Base-by-base conservation (phyloP, 805 yeast genomes). In the Ogataea paradorogensis region DNA sequence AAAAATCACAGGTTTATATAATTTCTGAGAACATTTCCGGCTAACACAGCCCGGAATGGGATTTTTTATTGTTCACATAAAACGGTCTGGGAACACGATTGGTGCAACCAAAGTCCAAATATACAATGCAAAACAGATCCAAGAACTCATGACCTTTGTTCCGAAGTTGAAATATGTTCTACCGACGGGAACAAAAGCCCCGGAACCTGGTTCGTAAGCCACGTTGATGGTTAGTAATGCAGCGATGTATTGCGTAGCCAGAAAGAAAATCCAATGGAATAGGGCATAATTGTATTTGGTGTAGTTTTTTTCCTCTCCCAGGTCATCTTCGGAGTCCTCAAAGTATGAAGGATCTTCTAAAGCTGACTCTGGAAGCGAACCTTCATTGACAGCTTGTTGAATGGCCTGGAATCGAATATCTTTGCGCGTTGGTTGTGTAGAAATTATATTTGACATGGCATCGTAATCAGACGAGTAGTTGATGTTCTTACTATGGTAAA, bases 201-300 rank as follows among this genome's bases (percentile, higher is more conserved):
- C 96, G 38, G 78, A 74, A 53, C 84, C 93, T 43, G 78, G 81
- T 52, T 86, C 93, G 50, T 81, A 81, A 35, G 85, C 80, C 24
- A 93, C 97, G 56, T 90, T 91, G 64, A 91, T 85, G 0, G 99
- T 93, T 40, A 93, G 71, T 44, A 93, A 70, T 0, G 96, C 88
- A 1, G 98, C 96, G 30, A 90, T 89, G 77, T 95, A 95, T 62
- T 91, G 98, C 1, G 99, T 91, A 0, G 99, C 99, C 46, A 93
- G 69, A 60, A 93, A 81, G 71, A 93, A 93, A 21, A 93, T 86
- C 23, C 91, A 59, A 61, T 93, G 99, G 72, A 93, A 93, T 33
- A 91, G 66, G 5, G 87, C 71, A 62, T 90, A 90, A 62, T 86
- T 88, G 67, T 90, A 90, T 58, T 81, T 82, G 1, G 91, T 87